Evolutionary conservation across 345 rosid species (phyloP).

Genomic region (Eucalyptus regnans): DNA sequence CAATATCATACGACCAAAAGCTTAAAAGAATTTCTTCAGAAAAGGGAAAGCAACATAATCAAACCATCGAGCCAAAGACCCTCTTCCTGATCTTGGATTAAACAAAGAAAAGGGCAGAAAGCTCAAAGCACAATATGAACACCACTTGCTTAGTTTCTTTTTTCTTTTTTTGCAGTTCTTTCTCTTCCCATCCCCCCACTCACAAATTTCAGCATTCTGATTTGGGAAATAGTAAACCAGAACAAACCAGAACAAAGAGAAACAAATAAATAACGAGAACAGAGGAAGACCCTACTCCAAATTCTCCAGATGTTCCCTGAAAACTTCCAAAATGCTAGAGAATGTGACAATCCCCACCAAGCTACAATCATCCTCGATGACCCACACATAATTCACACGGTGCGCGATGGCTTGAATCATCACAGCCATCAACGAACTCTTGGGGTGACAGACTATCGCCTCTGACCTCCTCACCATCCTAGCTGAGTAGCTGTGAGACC

Average conservation of each 20-base stretch:
- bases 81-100: neutral
- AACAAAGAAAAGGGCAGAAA: neutral
- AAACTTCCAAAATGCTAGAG: slow-evolving; percentile 45
- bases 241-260: neutral
- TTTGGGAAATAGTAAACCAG: neutral
- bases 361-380: slow-evolving; percentile 55
- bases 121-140: neutral
- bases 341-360: slow-evolving; percentile 82
- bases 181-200: neutral
- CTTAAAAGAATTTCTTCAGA: neutral
- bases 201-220: neutral
- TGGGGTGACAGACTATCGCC: slow-evolving; percentile 60
- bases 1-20: neutral
- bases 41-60: neutral
- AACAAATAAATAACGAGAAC: neutral
- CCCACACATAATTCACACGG: slow-evolving; percentile 82
- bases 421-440: slow-evolving; percentile 79
- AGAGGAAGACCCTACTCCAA: neutral
- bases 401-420: slow-evolving; percentile 89
- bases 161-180: neutral
- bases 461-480: slow-evolving; percentile 75
- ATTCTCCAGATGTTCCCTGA: slow-evolving; percentile 39
- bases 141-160: neutral
- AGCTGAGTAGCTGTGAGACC: slow-evolving; percentile 57
- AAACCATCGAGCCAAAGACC: neutral